Evolutionary conservation across 2,329 filamentous ascomycete species (phyloP).

Genomic region (Fusarium sp.): DNA sequence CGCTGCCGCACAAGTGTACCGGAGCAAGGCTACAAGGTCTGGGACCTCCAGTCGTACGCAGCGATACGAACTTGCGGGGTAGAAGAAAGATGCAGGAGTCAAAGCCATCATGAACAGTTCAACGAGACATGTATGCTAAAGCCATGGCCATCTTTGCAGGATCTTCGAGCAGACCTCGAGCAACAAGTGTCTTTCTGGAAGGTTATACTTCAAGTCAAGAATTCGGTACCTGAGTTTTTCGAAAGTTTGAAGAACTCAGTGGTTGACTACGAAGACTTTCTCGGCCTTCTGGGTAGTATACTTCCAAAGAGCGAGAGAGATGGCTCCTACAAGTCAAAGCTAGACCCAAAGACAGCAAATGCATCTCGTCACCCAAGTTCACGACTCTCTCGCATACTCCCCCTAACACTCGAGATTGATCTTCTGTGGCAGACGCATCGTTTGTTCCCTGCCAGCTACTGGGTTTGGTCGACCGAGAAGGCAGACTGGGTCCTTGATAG

Average conservation of each 20-base stretch:
- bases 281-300: not conserved
- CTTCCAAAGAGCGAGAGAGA: not conserved
- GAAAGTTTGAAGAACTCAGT: not conserved
- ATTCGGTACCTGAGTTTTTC: fast-evolving
- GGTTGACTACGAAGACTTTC: not conserved
- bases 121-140: not conserved
- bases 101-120: not conserved
- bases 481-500: not conserved
- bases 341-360: not conserved
- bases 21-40: not conserved
- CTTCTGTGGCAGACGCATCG: conserved; percentile 4
- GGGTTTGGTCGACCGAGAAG: not conserved
- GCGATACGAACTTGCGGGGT: not conserved
- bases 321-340: not conserved
- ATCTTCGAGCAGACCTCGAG: not conserved
- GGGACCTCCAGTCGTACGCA: not conserved
- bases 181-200: not conserved
- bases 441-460: not conserved
- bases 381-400: not conserved
- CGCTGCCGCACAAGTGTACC: not conserved
- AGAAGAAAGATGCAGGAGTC: not conserved
- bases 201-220: not conserved
- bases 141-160: not conserved
- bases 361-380: not conserved
- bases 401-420: not conserved